Evolutionary conservation across 2,329 filamentous ascomycete species (phyloP).

Genomic region (Trichothecium roseum): DNA sequence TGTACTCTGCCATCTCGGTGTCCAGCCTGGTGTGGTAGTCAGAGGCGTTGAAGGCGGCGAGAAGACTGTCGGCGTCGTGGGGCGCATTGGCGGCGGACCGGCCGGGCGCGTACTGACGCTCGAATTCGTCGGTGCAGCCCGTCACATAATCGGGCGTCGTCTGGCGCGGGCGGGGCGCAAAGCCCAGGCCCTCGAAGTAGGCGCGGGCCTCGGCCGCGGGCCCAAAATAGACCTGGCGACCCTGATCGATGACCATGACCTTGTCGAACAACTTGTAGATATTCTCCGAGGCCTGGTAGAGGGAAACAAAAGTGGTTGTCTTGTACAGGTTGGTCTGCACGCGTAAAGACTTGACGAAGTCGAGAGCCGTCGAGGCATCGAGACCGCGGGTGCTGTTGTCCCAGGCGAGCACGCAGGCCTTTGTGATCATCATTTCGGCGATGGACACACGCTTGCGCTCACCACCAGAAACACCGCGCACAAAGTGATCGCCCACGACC

Average conservation of each 20-base stretch:
- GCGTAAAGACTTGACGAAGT: constrained; percentile 59
- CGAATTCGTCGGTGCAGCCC: constrained; percentile 74
- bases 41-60: constrained; percentile 60
- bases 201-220: constrained; percentile 53
- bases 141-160: constrained; percentile 77
- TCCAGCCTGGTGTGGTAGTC: constrained; percentile 43
- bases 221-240: constrained; percentile 68
- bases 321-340: constrained; percentile 77
- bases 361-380: constrained; percentile 57
- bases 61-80: constrained; percentile 55
- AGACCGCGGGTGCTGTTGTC: constrained; percentile 64
- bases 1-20: constrained; percentile 60
- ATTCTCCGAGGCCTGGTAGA: constrained; percentile 78
- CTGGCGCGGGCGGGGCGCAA: constrained; percentile 62
- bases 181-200: constrained; percentile 72
- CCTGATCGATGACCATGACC: constrained; percentile 69
- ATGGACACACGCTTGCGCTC: constrained; percentile 76
- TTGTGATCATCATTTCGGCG: constrained; percentile 71
- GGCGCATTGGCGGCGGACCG: constrained; percentile 57
- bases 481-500: constrained; percentile 71
- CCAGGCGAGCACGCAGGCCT: constrained; percentile 63
- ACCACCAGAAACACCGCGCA: constrained; percentile 70
- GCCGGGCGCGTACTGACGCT: constrained; percentile 64
- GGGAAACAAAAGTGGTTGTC: constrained; percentile 73
- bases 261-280: constrained; percentile 77